Percentiles rank a stretch among this genome's conserved stretches.
Evolutionary conservation across 2,329 filamentous ascomycete species (phyloP).

Genomic region (Ophiostoma ips): DNA sequence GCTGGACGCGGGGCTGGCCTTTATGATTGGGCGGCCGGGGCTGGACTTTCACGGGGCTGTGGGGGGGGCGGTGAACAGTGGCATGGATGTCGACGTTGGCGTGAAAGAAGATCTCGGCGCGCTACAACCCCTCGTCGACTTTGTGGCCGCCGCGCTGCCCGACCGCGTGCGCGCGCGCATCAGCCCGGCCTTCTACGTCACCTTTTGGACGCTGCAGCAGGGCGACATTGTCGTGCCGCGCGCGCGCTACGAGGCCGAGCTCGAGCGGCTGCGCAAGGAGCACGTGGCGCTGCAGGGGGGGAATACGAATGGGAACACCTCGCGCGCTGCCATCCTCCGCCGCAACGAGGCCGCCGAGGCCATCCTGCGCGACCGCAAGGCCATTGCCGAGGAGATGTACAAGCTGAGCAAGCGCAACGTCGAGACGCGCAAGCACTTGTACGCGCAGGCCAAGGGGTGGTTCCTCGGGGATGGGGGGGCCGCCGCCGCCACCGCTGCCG

Average conservation of each 20-base stretch:
- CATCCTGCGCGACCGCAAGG: constrained; percentile 53
- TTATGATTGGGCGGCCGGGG: constrained; percentile 66
- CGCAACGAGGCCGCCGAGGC: constrained; percentile 59
- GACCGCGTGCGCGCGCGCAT: constrained; percentile 54
- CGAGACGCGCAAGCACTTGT: constrained; percentile 54
- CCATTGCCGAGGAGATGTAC: constrained; percentile 63
- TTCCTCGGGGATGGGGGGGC: constrained; percentile 47
- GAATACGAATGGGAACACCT: constrained; percentile 61
- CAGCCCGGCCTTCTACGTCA: constrained; percentile 69
- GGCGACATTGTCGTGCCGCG: constrained; percentile 68
- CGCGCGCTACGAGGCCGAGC: constrained; percentile 65
- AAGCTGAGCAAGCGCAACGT: constrained; percentile 53
- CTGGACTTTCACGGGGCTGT: constrained; percentile 45
- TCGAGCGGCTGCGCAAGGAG: constrained; percentile 52
- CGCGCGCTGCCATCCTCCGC: constrained; percentile 47
- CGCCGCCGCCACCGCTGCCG: constrained; percentile 34
- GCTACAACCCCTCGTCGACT: constrained; percentile 59
- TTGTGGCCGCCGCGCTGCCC: constrained; percentile 48
- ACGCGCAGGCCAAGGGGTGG: constrained; percentile 64
- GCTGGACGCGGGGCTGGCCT: constrained; percentile 67
- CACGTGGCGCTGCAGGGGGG: constrained; percentile 51
- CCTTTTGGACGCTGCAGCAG: constrained; percentile 83
- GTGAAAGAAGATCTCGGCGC: constrained; percentile 23
- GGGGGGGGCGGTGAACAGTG: constrained; percentile 3
- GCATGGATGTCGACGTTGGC: neutral